Evolutionary conservation across 305 asterid genomes (phyloP).

Genomic region (Andrographis paniculata): DNA sequence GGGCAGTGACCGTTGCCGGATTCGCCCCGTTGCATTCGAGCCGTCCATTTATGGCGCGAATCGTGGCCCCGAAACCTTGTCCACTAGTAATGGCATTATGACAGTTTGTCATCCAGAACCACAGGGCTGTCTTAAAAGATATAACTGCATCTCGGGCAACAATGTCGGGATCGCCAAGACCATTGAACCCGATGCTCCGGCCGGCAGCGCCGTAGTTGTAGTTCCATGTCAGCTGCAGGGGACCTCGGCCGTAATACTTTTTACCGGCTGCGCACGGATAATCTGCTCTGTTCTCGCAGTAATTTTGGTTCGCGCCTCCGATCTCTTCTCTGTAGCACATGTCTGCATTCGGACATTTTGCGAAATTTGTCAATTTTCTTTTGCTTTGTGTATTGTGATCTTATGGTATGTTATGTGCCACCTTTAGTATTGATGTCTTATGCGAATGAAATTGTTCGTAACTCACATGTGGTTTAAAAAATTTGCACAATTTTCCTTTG

Average conservation of each 20-base stretch:
- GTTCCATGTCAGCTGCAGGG: constrained; percentile 12
- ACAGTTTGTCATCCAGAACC: constrained; percentile 13
- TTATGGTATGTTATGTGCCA: too few species aligned
- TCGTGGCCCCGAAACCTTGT: constrained; percentile 17
- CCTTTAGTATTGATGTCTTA: too few species aligned
- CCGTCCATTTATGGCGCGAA: constrained; percentile 13
- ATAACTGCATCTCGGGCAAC: constrained; percentile 9
- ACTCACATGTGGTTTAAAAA: too few species aligned
- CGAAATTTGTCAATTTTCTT: too few species aligned
- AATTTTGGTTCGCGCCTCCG: background rate
- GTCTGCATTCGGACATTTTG: background rate
- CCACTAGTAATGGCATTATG: constrained; percentile 6
- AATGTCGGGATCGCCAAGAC: constrained; percentile 3
- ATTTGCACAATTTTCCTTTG: too few species aligned
- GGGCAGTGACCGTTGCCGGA: background rate
- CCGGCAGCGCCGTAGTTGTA: constrained; percentile 17
- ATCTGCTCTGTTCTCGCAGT: background rate
- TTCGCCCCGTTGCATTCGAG: constrained; percentile 5
- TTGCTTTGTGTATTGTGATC: too few species aligned
- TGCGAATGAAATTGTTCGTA: too few species aligned
- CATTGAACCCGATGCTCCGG: constrained; percentile 12
- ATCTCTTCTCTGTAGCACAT: constrained; percentile 10
- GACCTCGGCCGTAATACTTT: constrained; percentile 12
- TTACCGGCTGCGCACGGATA: constrained; percentile 1
- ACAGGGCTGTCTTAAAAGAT: constrained; percentile 14